phyloP scores from a whole-genome alignment of 2,329 filamentous ascomycete genomes.

The Aspergillus quadrilineatus region DNA sequence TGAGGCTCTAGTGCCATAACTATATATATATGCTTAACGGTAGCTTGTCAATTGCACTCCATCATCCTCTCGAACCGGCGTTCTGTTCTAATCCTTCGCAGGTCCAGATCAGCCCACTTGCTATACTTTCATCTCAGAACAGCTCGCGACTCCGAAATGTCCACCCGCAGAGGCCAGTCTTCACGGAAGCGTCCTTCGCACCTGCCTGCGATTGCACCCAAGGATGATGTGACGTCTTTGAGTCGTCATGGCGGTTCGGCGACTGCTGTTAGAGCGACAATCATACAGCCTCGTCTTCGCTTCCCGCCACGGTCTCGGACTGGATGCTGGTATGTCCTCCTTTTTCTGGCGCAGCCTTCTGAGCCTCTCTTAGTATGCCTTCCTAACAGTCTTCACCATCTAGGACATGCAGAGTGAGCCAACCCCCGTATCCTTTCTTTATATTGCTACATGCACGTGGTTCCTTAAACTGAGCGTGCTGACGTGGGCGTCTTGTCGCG shows the following conservation, averaged over 20 bases:
- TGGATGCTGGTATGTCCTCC: slow-evolving; percentile 50
- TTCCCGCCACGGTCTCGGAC: slow-evolving; percentile 55
- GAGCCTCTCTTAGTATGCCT: background rate
- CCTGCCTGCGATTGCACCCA: slow-evolving; percentile 48
- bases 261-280: slow-evolving; percentile 32
- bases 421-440: slow-evolving; percentile 4
- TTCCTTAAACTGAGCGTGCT: slow-evolving; percentile 6
- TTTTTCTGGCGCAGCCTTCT: background rate
- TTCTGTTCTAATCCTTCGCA: background rate
- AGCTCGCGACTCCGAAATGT: slow-evolving; percentile 36
- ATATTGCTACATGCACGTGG: background rate
- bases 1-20: slow-evolving; percentile 7
- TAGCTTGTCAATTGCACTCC: background rate
- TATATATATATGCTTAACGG: slow-evolving; percentile 13
- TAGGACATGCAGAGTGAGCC: slow-evolving; percentile 46
- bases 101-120: background rate
- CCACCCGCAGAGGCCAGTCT: slow-evolving; percentile 37
- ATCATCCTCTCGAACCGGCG: background rate
- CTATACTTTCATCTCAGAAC: slow-evolving; percentile 27
- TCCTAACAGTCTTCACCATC: slow-evolving; percentile 15
- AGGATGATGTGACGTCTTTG: slow-evolving; percentile 35
- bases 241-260: slow-evolving; percentile 8
- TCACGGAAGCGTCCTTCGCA: slow-evolving; percentile 39
- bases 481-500: slow-evolving; percentile 8
- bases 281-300: slow-evolving; percentile 44